Evolutionary conservation across 352 stramenopile genomes (phyloP).

Genomic region (Pythium dissimile): DNA sequence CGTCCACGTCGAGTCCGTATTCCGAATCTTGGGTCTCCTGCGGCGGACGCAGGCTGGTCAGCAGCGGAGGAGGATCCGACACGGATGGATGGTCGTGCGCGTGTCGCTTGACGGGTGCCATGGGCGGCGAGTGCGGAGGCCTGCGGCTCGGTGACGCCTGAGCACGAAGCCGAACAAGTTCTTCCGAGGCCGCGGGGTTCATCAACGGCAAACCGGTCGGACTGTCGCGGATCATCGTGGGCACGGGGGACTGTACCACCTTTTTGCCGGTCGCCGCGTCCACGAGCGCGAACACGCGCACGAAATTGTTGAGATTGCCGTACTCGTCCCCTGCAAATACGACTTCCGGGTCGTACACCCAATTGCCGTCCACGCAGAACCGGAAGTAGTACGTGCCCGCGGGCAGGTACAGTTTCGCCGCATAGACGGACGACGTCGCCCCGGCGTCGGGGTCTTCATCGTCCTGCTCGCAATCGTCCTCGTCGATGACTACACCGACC

Average conservation of each 20-base stretch:
- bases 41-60: constrained; percentile 36
- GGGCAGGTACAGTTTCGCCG: constrained; percentile 56
- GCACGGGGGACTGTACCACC: constrained; percentile 47
- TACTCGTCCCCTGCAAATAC: constrained; percentile 80
- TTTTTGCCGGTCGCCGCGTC: constrained; percentile 31
- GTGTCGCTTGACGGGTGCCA: constrained; percentile 11
- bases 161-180: constrained; percentile 58
- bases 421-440: constrained; percentile 9
- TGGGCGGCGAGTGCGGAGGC: constrained; percentile 17
- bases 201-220: constrained; percentile 55
- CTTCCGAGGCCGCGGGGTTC: constrained; percentile 62
- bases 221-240: constrained; percentile 67
- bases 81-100: constrained; percentile 19
- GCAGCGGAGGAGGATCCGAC: constrained; percentile 27
- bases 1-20: constrained; percentile 62
- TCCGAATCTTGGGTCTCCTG: constrained; percentile 63
- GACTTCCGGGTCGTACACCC: constrained; percentile 83
- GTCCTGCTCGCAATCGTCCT: too few relatives aligned
- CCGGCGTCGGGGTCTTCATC: constrained; percentile 4
- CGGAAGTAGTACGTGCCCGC: constrained; percentile 75
- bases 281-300: constrained; percentile 42
- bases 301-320: constrained; percentile 88
- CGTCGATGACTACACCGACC: constrained; percentile 8
- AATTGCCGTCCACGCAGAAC: constrained; percentile 73
- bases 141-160: constrained; percentile 33